These are phyloP conservation scores for Torrubiellomyces zombiae DNA, from an alignment of 2,329 filamentous ascomycete genomes.

Conservation along the genomic window DNA sequence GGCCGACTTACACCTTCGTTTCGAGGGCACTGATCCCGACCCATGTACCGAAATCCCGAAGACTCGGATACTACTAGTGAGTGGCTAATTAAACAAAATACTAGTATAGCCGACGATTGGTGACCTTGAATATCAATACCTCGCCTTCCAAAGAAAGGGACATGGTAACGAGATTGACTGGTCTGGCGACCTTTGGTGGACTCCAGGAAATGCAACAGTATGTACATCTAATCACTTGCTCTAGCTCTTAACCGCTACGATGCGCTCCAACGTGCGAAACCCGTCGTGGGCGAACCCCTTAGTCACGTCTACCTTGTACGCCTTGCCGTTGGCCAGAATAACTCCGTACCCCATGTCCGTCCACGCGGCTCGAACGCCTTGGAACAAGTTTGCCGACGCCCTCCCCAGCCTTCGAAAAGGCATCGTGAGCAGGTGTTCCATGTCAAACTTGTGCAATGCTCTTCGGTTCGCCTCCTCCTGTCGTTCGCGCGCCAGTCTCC, in stretches of 20 bases:
- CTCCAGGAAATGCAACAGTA: no score
- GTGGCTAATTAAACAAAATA: no score
- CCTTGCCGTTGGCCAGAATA: slow-evolving; percentile 27
- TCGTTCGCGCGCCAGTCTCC: slow-evolving; percentile 13
- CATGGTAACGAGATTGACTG: no score
- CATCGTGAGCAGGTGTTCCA: slow-evolving; percentile 37
- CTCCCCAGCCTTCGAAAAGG: slow-evolving; percentile 35
- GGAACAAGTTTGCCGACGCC: slow-evolving; percentile 23
- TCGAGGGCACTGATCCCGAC: no score
- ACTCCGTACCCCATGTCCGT: slow-evolving; percentile 39
- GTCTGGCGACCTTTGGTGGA: no score
- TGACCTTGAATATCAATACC: no score
- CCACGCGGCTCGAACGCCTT: slow-evolving; percentile 31
- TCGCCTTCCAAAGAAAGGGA: no score
- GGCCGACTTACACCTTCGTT: no score
- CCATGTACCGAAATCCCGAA: no score
- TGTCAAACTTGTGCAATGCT: slow-evolving; percentile 31
- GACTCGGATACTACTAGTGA: no score
- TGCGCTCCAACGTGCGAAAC: slow-evolving; percentile 39
- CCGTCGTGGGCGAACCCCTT: slow-evolving; percentile 42
- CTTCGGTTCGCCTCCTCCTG: slow-evolving; percentile 21
- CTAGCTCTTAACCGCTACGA: slow-evolving; percentile 28
- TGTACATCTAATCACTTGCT: no score
- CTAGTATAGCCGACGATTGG: no score
- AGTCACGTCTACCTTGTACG: slow-evolving; percentile 41